Evolutionary conservation across 768 basidiomycete species (phyloP).

Genomic region (Podaxis mareebaensis): DNA sequence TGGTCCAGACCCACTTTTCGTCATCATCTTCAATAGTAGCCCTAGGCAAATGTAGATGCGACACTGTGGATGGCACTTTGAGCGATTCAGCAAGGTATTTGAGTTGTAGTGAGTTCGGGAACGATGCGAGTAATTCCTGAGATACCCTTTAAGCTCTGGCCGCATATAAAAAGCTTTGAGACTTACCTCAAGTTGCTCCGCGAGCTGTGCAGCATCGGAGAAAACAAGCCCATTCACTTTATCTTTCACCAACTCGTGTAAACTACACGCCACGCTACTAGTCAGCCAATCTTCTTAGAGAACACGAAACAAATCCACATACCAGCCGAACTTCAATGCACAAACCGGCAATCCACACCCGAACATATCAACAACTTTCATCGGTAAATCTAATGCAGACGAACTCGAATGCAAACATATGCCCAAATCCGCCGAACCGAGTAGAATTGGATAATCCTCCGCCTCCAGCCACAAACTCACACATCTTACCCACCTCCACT

Average conservation of each 20-base stretch:
- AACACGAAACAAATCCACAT: slow-evolving; percentile 21
- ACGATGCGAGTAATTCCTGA: slow-evolving; percentile 58
- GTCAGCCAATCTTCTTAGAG: slow-evolving; percentile 1
- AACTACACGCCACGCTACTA: slow-evolving; percentile 40
- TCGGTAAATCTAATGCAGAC: slow-evolving; percentile 89
- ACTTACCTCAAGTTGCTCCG: slow-evolving; percentile 68
- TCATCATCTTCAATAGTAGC: slow-evolving; percentile 23
- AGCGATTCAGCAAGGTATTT: slow-evolving; percentile 54
- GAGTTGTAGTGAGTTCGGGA: slow-evolving; percentile 58
- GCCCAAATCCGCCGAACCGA: slow-evolving; percentile 92
- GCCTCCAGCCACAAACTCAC: slow-evolving; percentile 87
- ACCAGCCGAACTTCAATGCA: slow-evolving; percentile 87
- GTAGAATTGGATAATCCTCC: slow-evolving; percentile 83
- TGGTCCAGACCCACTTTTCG: slow-evolving; percentile 58
- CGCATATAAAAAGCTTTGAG: slow-evolving; percentile 9
- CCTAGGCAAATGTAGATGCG: slow-evolving; percentile 22
- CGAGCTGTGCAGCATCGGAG: slow-evolving; percentile 62
- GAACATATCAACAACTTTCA: slow-evolving; percentile 99
- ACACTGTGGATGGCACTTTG: slow-evolving; percentile 27
- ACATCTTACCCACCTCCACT: slow-evolving; percentile 79
- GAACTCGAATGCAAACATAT: slow-evolving; percentile 90
- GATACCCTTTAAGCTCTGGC: not conserved
- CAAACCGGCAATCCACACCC: slow-evolving; percentile 95
- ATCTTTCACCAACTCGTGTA: slow-evolving; percentile 84
- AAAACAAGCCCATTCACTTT: slow-evolving; percentile 86